Evolutionary conservation across 768 basidiomycete genomes (phyloP).

Genomic region (Mycena galopus): DNA sequence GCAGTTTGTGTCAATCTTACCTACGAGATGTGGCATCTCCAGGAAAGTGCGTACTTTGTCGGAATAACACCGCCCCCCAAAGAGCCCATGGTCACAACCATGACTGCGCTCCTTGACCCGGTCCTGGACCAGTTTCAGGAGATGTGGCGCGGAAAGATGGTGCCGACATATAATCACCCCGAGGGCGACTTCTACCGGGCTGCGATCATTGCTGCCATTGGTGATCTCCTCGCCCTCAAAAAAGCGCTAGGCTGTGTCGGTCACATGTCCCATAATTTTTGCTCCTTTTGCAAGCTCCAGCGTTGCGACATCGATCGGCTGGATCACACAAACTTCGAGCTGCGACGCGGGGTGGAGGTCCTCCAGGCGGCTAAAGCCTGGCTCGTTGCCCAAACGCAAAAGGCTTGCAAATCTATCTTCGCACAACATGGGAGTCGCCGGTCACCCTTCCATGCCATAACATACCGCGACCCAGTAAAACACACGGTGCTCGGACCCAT

Average conservation of each 20-base stretch:
- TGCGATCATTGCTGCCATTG: constrained; percentile 31
- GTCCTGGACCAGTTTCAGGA: constrained; percentile 18
- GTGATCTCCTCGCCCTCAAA: constrained; percentile 30
- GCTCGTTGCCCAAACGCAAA: constrained; percentile 24
- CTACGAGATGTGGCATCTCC: constrained; percentile 28
- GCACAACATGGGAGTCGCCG: constrained; percentile 28
- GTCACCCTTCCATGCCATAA: constrained; percentile 26
- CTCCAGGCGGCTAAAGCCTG: constrained; percentile 18
- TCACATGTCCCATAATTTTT: constrained; percentile 30
- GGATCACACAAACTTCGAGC: constrained; percentile 30
- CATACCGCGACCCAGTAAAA: constrained; percentile 35
- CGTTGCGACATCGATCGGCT: constrained; percentile 24
- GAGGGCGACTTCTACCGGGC: constrained; percentile 27
- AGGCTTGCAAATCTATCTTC: constrained; percentile 15
- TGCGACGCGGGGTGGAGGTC: constrained; percentile 22
- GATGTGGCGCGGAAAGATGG: constrained; percentile 22
- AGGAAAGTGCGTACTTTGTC: constrained; percentile 37
- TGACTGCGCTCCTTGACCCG: constrained; percentile 7
- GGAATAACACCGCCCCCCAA: constrained; percentile 33
- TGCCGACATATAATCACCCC: constrained; percentile 30
- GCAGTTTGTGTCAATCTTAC: constrained; percentile 44
- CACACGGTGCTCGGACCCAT: constrained; percentile 34
- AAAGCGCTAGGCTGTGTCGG: constrained; percentile 34
- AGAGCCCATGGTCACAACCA: constrained; percentile 11
- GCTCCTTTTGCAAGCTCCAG: constrained; percentile 33